Evolutionary conservation across 331 rosid species (phyloP).

Genomic region (Telfairia occidentalis): DNA sequence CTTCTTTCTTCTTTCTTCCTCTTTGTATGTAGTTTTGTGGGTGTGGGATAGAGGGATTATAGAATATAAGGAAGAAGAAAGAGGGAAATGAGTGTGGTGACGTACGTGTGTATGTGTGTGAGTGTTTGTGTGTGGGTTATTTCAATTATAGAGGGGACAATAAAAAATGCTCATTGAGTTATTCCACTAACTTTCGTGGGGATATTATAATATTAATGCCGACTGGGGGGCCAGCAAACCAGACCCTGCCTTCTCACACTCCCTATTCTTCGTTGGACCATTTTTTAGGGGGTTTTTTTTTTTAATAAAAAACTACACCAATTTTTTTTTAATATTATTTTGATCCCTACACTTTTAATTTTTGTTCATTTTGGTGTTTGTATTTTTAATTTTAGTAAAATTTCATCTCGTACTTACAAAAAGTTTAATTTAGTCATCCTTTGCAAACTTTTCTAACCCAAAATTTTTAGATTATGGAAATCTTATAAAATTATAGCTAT

Average conservation of each 20-base stretch:
- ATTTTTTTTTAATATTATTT: background rate
- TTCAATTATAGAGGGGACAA: conserved; percentile 9
- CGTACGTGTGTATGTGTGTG: background rate
- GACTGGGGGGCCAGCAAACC: conserved; percentile 4
- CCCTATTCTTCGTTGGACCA: background rate
- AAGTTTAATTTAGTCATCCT: no score
- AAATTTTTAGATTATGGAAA: no score
- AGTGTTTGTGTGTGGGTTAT: background rate
- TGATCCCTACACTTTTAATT: no score
- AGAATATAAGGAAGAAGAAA: background rate
- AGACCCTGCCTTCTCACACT: background rate
- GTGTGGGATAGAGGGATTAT: background rate
- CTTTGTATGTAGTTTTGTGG: background rate
- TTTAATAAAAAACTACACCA: no score
- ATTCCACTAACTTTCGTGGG: conserved; percentile 15
- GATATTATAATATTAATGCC: conserved; percentile 3
- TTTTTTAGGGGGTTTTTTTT: background rate
- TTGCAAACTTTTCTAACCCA: no score
- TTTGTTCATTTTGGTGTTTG: background rate
- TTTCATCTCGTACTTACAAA: no score
- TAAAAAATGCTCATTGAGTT: background rate
- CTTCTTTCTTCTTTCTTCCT: background rate
- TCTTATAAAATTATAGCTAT: no score
- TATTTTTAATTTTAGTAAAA: no score
- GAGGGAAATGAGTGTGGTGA: background rate